phyloP scores from a whole-genome alignment of 441 rosid species.

The Manihot esculenta region DNA sequence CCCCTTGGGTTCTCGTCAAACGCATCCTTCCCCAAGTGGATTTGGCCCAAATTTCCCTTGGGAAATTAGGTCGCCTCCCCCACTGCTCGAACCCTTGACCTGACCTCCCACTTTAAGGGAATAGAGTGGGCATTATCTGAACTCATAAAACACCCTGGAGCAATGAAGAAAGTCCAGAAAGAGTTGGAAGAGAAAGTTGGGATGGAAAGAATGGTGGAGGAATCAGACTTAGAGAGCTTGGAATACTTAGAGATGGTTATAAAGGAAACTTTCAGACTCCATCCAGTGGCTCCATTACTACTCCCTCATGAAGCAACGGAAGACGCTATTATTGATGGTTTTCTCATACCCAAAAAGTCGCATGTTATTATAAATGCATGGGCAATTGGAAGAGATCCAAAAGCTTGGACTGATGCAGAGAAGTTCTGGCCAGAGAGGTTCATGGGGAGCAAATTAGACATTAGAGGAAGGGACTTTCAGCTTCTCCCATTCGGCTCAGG shows the following conservation, averaged over 20 bases:
- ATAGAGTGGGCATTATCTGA: constrained; percentile 45
- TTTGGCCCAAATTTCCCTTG: no score
- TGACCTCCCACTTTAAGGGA: no score
- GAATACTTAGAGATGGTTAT: constrained; percentile 39
- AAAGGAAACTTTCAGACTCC: constrained; percentile 41
- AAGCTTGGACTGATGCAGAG: constrained; percentile 35
- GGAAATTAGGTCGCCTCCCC: no score
- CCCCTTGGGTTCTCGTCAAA: no score
- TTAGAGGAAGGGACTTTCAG: constrained; percentile 38
- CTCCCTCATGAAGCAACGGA: constrained; percentile 33
- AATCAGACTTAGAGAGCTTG: constrained; percentile 34
- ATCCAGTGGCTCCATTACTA: constrained; percentile 39
- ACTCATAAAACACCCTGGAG: constrained; percentile 34
- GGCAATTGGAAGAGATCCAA: constrained; percentile 36
- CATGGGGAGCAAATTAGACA: constrained; percentile 28
- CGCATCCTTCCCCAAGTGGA: no score
- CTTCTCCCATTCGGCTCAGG: constrained; percentile 54
- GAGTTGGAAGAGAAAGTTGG: constrained; percentile 40
- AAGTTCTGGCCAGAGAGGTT: constrained; percentile 42
- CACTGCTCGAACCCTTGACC: no score
- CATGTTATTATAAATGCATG: constrained; percentile 30
- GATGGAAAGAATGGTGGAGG: constrained; percentile 34
- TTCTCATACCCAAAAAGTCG: constrained; percentile 32
- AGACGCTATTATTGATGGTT: constrained; percentile 32
- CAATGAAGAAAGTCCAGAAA: constrained; percentile 33